Percentiles rank a stretch among this genome's conserved stretches.
phyloP scores from a whole-genome alignment of 192 early-diverging fungal genomes.

The Dissophora ornata region DNA sequence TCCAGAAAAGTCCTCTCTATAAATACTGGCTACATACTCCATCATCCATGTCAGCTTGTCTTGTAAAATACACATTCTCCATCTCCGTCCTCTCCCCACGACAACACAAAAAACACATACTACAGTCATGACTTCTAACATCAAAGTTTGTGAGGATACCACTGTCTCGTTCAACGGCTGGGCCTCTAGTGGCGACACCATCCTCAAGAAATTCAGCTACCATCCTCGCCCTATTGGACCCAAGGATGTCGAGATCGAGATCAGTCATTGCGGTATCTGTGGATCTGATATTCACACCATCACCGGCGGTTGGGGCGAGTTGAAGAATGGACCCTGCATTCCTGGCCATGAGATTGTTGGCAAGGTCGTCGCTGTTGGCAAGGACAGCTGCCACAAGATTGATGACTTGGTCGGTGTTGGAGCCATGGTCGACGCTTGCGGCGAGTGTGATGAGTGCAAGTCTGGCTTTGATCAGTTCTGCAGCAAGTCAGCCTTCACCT shows the following conservation, averaged over 20 bases:
- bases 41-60: no score
- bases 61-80: no score
- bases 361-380: constrained; percentile 46
- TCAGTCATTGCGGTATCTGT: constrained; percentile 82
- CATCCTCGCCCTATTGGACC: constrained; percentile 67
- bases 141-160: constrained; percentile 56
- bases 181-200: constrained; percentile 29
- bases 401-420: constrained; percentile 77
- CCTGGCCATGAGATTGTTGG: constrained; percentile 67
- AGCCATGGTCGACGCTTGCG: constrained; percentile 70
- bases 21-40: no score
- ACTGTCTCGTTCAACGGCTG: constrained; percentile 65
- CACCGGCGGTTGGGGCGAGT: constrained; percentile 68
- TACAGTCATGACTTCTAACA: not conserved
- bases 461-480: constrained; percentile 48
- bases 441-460: constrained; percentile 55
- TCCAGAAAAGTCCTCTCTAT: no score
- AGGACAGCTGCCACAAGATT: constrained; percentile 52
- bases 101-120: no score
- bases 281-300: constrained; percentile 80
- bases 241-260: constrained; percentile 79
- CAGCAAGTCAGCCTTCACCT: constrained; percentile 59
- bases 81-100: no score
- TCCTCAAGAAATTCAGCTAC: constrained; percentile 61
- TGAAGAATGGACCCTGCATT: constrained; percentile 35